These are phyloP conservation scores for Leccinum incarnatum DNA, from an alignment of 768 basidiomycete genomes.

Conservation along the genomic window DNA sequence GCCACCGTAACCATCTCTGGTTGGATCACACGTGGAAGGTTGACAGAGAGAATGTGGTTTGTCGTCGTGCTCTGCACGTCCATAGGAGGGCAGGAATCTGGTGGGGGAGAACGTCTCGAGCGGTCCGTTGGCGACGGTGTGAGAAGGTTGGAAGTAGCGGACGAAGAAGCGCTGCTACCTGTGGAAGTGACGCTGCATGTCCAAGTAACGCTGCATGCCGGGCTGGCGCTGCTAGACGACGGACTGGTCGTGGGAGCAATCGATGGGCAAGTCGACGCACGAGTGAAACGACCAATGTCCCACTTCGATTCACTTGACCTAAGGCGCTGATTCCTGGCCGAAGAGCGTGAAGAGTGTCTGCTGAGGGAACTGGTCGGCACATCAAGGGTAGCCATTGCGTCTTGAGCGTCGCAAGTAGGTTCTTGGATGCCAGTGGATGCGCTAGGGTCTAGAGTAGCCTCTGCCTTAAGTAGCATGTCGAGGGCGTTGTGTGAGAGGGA, in stretches of 20 bases:
- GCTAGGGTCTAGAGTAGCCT: constrained; percentile 20
- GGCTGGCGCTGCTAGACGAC: constrained; percentile 24
- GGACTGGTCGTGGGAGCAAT: constrained; percentile 21
- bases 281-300: constrained; percentile 30
- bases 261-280: constrained; percentile 29
- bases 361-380: constrained; percentile 24
- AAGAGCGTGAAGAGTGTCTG: constrained; percentile 31
- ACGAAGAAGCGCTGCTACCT: constrained; percentile 14
- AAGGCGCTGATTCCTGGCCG: constrained; percentile 26
- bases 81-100: constrained; percentile 43
- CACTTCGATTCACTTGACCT: constrained; percentile 25
- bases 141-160: constrained; percentile 13
- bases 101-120: constrained; percentile 30
- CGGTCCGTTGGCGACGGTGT: constrained; percentile 31
- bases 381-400: constrained; percentile 26
- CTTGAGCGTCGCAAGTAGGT: constrained; percentile 15
- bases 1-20: constrained; percentile 66
- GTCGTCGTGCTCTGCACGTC: constrained; percentile 38
- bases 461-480: constrained; percentile 33
- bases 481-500: constrained; percentile 31
- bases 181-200: constrained; percentile 19
- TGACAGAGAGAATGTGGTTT: constrained; percentile 46
- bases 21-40: constrained; percentile 45
- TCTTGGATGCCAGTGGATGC: constrained; percentile 13
- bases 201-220: constrained; percentile 28